phyloP scores from a whole-genome alignment of 768 basidiomycete species.

The Brasilioporus rufonigricans region DNA sequence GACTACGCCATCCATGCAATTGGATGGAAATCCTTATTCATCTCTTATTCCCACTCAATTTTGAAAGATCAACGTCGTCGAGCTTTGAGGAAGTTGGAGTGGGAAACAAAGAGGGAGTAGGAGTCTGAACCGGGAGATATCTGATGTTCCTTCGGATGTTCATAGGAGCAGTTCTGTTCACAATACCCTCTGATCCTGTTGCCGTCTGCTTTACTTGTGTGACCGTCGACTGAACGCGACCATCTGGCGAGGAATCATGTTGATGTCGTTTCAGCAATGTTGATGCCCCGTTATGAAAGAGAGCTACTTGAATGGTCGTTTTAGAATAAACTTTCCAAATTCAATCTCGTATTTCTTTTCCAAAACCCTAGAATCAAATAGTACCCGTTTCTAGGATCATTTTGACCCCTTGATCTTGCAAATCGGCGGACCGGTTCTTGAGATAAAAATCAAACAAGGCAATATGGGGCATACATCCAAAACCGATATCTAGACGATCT shows the following conservation, averaged over 20 bases:
- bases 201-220: neutral
- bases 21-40: constrained; percentile 51
- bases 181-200: neutral
- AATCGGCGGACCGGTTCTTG: no score
- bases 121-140: neutral
- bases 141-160: neutral
- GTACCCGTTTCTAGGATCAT: no score
- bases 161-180: neutral
- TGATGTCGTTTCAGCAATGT: neutral
- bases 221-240: neutral
- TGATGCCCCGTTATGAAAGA: neutral
- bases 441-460: no score
- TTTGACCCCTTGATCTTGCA: no score
- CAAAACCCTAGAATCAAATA: no score
- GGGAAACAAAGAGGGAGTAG: constrained; percentile 53
- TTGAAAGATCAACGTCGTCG: constrained; percentile 75
- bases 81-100: constrained; percentile 59
- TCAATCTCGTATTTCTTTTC: no score
- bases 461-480: no score
- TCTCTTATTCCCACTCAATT: constrained; percentile 61
- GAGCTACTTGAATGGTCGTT: no score
- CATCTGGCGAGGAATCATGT: no score
- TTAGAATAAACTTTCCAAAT: no score
- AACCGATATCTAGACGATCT: no score
- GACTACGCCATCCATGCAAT: constrained; percentile 65